Evolutionary conservation across 495 filamentous ascomycete genomes (phyloP), one percentile per base, ranked within the genome.

Genomic region (Talaromyces liani): DNA sequence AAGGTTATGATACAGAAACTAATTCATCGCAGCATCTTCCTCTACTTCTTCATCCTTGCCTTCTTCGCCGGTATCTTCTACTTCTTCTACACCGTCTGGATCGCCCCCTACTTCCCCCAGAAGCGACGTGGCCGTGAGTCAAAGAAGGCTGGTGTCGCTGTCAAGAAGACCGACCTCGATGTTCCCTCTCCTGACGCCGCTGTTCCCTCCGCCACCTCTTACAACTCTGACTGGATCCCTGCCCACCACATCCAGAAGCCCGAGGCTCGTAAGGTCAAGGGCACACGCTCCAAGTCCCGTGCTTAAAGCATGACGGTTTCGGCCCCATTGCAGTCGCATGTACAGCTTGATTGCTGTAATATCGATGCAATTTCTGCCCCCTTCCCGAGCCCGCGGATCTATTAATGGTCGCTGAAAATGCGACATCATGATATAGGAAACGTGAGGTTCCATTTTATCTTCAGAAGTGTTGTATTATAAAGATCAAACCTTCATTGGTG

Each of bases 81-180:
- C 85, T 97, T 96, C 75, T 92, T 97, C 78, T 98, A 98, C 83
- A 94, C 86, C 75, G 96, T 93, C 71, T 98, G 93, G 91, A 85
- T 98, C 77, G 89, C 92, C 58, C 86, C 91, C n/a, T 87, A 98
- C 70, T 96, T 97, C 85, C 94, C 94, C 29, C 91, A 97, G 81
- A 87, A 92, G 76, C 87, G 86, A 72, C 87, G 88, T 78, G 79
- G 81, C 64, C 77, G 81, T 53, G 82, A 88, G 70, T 74, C 83
- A 55, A 85, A 85, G 76, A 82, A 79, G 66, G 77, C 84, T 22
- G 71, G 79, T 57, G 80, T 78, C 63, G 80, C 80, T 41, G 66
- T 74, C 64, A 92, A 92, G 83, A 89, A 89, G 77, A 75, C 82
- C 53, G 83, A 86, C 66, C 73, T 80, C 58, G 79, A 84, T 59